These are phyloP conservation scores for Neocucurbitaria cava DNA, from an alignment of 2,329 filamentous ascomycete species.

Conservation along the genomic window DNA sequence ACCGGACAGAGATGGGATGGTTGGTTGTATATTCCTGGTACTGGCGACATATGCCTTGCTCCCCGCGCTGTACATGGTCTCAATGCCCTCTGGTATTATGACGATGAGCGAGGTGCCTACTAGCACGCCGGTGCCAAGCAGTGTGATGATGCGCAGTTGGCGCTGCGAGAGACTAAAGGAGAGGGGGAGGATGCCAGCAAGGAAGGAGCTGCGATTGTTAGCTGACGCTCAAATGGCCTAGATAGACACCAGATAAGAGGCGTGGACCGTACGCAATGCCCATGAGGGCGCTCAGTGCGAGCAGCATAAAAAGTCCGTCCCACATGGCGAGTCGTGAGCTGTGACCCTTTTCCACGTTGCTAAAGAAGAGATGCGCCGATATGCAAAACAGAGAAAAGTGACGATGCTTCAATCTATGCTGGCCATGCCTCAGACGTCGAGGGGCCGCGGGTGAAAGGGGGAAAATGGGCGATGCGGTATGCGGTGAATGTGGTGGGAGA, in stretches of 20 bases:
- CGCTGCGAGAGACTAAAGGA: slow-evolving; percentile 87
- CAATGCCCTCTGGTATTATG: slow-evolving; percentile 95
- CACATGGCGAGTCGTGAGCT: slow-evolving; percentile 52
- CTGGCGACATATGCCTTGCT: slow-evolving; percentile 32
- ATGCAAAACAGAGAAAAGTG: slow-evolving; percentile 18
- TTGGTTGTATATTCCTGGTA: slow-evolving; percentile 28
- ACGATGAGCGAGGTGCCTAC: slow-evolving; percentile 96
- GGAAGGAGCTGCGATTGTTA: slow-evolving; percentile 74
- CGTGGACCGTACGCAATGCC: slow-evolving; percentile 62
- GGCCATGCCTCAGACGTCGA: slow-evolving; percentile 19
- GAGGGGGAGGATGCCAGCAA: slow-evolving; percentile 88
- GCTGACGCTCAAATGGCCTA: neutral
- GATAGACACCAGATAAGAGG: neutral
- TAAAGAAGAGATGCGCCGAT: slow-evolving; percentile 21
- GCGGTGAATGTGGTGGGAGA: slow-evolving; percentile 2
- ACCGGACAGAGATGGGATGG: slow-evolving; percentile 31
- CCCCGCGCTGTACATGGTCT: slow-evolving; percentile 75
- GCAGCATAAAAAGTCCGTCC: slow-evolving; percentile 70
- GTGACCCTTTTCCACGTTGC: slow-evolving; percentile 9
- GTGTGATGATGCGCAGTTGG: slow-evolving; percentile 87
- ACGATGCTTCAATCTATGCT: slow-evolving; percentile 18
- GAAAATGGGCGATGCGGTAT: slow-evolving; percentile 1
- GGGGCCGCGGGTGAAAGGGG: neutral
- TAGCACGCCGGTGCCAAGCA: slow-evolving; percentile 89
- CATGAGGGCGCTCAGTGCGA: slow-evolving; percentile 71